Base-by-base conservation (phyloP, 2,329 filamentous ascomycete species). In the Cephalotrichum gorgonifer region DNA sequence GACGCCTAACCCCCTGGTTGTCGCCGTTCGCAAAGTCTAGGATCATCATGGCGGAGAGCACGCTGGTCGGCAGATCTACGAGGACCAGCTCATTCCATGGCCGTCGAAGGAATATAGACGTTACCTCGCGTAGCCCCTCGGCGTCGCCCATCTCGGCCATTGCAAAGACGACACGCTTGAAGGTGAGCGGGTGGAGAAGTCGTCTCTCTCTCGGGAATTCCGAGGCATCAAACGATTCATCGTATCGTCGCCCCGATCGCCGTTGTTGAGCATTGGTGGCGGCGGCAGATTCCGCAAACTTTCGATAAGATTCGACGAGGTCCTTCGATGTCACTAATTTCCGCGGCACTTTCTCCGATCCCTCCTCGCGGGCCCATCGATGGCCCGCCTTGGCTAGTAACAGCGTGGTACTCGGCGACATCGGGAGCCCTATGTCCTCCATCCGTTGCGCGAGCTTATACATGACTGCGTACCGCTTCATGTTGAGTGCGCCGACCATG, bases 11-110 rank as follows among this genome's bases (percentile, higher is more conserved):
- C 47, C 78, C 72, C 5, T 75, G 68, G 54, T 79, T 75, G 22
- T 81, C 72, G 35, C 71, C 65, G 17, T 81, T 75, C 47, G 72
- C 68, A 41, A 79, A 67, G 58, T 86, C 76, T 1, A 79, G 73
- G 22, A 74, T 68, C 84, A 95, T 90, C 51, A 91, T 64, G 8
- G 82, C 74, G 45, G 73, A 72, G 22, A 86, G 65, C 49, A 90
- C 65, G 15, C 68, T 62, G 3, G 79, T 64, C 0, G 82, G 77
- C 15, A 76, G 65, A 1, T 52, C 38, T 48, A 25, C 6, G 38
- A 50, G 42, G 17, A 39, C 20, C 43, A 62, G 53, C 9, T 66
- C 59, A 14, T 59, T n/a, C n/a, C n/a, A n/a, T 50, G 42, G 53
- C 52, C 41, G 56, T 43, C 63, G 61, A 27, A 65, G 63, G 56